Evolutionary conservation across 1,284 basidiomycete genomes (phyloP), one percentile per base, ranked within the genome.

Genomic region (Sphagnurus paluster): DNA sequence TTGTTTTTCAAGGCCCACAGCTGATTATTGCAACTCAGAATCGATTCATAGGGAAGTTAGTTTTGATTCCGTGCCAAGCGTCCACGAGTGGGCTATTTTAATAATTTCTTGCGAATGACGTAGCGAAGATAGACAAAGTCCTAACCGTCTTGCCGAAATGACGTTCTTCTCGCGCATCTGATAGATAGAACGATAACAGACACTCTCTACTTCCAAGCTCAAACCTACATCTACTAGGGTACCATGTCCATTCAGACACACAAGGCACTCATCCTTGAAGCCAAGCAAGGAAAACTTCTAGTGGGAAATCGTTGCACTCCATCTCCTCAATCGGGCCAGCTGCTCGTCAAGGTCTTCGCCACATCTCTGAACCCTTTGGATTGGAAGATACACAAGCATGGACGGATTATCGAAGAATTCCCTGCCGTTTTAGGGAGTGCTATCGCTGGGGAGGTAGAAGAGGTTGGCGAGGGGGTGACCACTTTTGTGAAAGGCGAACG

Each of bases 301-400:
- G 36, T 61, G 11, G 42, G 42, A 16, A 38, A 47, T 13, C 37
- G 48, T n/a, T 52, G 57, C 16, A 55, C 76, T 13, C 70, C 68
- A 0, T 65, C 55, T 36, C 70, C 74, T 5, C 63, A 61, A 7
- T 51, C 58, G 3, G 68, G 69, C 4, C 67, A 79, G 48, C 52
- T 80, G 2, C 63, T 78, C 24, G 64, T 79, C 45, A 71, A 72
- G 52, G 52, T 77, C 13, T 52, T 67, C 6, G 53, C 74, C 0
- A 52, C 66, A 3, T 69, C 68, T 2, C 62, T 80, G 17, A 79
- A 78, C 53, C 76, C 76, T 5, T 51, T 74, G n/a, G 78, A 77
- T 57, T 77, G 67, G 57, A 75, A 73, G 56, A 64, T 69, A 16
- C 65, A 64, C 34, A 62, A 55, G 25, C 56, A 49, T 68, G 50